Percentiles rank a stretch among this genome's conserved stretches.
Evolutionary conservation across 768 basidiomycete genomes (phyloP).

Genomic region (Pisolithus sp.): DNA sequence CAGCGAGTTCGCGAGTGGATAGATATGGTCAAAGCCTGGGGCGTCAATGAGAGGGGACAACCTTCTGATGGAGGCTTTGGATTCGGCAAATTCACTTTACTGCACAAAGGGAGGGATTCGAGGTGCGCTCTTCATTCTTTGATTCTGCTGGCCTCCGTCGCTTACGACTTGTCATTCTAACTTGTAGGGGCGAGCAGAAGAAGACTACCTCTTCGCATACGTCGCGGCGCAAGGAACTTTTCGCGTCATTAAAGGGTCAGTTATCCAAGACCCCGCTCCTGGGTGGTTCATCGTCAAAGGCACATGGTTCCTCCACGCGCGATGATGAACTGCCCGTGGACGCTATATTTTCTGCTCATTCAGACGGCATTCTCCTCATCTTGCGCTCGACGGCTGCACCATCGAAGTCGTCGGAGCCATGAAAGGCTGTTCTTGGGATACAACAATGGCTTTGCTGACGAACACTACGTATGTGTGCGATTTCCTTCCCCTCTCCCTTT

Average conservation of each 20-base stretch:
- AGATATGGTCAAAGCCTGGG: slow-evolving; percentile 73
- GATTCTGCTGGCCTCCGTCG: background rate
- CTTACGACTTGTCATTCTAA: no score
- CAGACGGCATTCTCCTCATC: slow-evolving; percentile 79
- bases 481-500: background rate
- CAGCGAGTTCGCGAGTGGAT: slow-evolving; percentile 65
- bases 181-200: slow-evolving; percentile 19
- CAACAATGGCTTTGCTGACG: background rate
- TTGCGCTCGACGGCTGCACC: slow-evolving; percentile 42
- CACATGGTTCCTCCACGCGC: slow-evolving; percentile 4
- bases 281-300: slow-evolving; percentile 4
- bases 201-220: slow-evolving; percentile 21
- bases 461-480: background rate
- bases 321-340: slow-evolving; percentile 51
- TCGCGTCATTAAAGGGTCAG: slow-evolving; percentile 8
- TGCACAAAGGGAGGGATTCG: slow-evolving; percentile 56
- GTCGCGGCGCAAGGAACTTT: slow-evolving; percentile 26
- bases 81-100: slow-evolving; percentile 62
- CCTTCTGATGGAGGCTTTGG: slow-evolving; percentile 83
- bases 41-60: slow-evolving; percentile 77
- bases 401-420: background rate
- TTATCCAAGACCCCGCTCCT: slow-evolving; percentile 8
- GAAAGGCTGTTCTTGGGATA: background rate
- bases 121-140: slow-evolving; percentile 24
- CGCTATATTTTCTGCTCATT: slow-evolving; percentile 81